Evolutionary conservation across 768 basidiomycete species (phyloP).

Genomic region (Naganishia kalamii): DNA sequence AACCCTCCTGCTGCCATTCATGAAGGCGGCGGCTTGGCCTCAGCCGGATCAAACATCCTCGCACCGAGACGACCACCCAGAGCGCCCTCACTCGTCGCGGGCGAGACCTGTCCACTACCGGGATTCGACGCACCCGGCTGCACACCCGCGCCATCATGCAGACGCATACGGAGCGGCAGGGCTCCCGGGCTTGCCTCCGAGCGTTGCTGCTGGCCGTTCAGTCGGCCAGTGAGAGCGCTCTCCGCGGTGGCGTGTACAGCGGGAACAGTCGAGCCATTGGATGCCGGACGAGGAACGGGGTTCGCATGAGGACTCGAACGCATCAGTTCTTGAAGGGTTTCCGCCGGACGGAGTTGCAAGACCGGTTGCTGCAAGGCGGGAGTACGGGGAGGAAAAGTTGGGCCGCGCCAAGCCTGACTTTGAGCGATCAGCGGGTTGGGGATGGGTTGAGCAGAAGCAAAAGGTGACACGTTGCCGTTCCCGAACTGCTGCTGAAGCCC

Average conservation of each 20-base stretch:
- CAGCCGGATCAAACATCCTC: background rate
- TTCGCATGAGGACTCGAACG: too few relatives aligned
- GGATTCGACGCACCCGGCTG: background rate
- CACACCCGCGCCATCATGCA: constrained; percentile 1
- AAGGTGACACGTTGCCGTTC: too few relatives aligned
- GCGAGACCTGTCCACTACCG: too few relatives aligned
- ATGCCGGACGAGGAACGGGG: background rate
- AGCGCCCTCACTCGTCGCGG: background rate
- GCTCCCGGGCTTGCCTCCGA: background rate
- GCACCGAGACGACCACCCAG: background rate
- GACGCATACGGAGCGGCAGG: background rate
- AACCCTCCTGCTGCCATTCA: background rate
- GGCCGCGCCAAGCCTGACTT: too few relatives aligned
- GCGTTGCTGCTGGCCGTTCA: background rate
- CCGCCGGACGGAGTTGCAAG: too few relatives aligned
- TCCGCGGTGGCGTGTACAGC: background rate
- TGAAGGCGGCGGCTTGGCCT: background rate
- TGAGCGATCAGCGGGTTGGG: too few relatives aligned
- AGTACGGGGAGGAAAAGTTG: too few relatives aligned
- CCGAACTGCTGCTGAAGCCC: too few relatives aligned
- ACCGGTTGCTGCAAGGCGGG: too few relatives aligned
- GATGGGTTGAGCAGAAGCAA: too few relatives aligned
- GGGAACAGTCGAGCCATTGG: background rate
- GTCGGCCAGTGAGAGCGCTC: background rate
- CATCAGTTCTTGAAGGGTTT: too few relatives aligned